Evolutionary conservation across 2,329 filamentous ascomycete genomes (phyloP).

Genomic region (Huntiella decipiens): DNA sequence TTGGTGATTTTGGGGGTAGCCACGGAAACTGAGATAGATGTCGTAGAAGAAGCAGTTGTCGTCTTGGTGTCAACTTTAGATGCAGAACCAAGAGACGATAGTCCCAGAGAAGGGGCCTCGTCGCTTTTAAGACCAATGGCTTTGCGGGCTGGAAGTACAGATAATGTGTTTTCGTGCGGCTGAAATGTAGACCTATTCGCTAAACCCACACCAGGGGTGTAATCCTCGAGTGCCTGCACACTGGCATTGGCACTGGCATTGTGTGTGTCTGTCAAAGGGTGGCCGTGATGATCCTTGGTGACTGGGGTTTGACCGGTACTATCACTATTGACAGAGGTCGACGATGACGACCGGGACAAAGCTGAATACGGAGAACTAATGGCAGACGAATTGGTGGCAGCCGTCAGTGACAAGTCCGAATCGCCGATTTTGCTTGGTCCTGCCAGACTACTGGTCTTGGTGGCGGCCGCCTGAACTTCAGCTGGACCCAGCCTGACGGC

Average conservation of each 20-base stretch:
- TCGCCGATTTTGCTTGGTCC: too few species aligned
- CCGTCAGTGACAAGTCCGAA: too few species aligned
- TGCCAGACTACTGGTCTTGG: background rate
- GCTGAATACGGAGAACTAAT: too few species aligned
- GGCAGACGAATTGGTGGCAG: too few species aligned
- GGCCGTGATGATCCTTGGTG: background rate
- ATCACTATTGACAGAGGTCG: background rate
- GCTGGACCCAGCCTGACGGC: slow-evolving; percentile 4
- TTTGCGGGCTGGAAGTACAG: background rate
- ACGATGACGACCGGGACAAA: too few species aligned
- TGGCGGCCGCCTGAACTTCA: slow-evolving; percentile 1
- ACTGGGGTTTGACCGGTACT: background rate
- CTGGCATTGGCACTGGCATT: too few species aligned
- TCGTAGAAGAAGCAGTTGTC: background rate
- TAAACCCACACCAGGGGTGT: too few species aligned
- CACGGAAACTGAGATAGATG: background rate
- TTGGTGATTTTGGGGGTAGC: background rate
- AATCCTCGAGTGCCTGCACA: too few species aligned
- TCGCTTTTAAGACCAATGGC: slow-evolving; percentile 9
- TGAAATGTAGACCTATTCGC: background rate
- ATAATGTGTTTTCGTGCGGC: background rate
- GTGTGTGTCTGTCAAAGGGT: too few species aligned
- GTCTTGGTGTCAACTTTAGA: background rate
- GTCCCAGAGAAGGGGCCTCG: slow-evolving; percentile 2
- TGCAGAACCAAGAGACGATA: slow-evolving; percentile 3